Evolutionary conservation across 768 basidiomycete genomes (phyloP), one percentile per base, ranked within the genome.

Genomic region (Agaricus subrufescens): DNA sequence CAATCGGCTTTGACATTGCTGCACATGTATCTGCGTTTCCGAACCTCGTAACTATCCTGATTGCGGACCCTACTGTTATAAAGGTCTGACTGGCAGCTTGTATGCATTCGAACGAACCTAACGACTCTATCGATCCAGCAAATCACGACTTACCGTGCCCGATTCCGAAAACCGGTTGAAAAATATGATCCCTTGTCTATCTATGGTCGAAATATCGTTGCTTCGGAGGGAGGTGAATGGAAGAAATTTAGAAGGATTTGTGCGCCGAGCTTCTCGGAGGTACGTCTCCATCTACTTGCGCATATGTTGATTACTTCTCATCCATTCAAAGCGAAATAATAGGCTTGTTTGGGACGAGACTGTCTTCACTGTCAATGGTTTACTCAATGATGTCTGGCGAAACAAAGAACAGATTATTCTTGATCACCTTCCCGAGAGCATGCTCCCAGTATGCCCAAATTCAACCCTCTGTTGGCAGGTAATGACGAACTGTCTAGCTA

Each of bases 201-300:
- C 58, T 87, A 78, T 62, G 86, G 86, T 6, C 63, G 63, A 7
- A 89, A 87, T 58, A 81, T 87, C 42, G 77, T 88, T 19, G 78
- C 75, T 1, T 81, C 83, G 0, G 86, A 87, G 62, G 81, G 79
- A n/a, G 78, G 81, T 2, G 76, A 81, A 55, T 88, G 85, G 85
- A 85, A 85, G 65, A 75, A 77, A 30, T 84, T 84, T 58, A 69
- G 85, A 42, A 84, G 82, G 65, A 77, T 87, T 42, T 69, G 78
- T 15, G 82, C 83, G 2, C 83, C 85, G 12, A 79, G 83, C 0
- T 87, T 87, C 65, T 81, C 82, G 4, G 84, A 85, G 64, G 83
- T 84, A 51, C 11, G 34, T 39, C 68, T 60, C 14, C 5, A 29
- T n/a, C 4, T 8, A 14, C 59, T 15, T 31, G 19, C 19, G 19